These are phyloP conservation scores for Scytalidium sp. DNA, from an alignment of 2,329 filamentous ascomycete genomes.

Conservation along the genomic window DNA sequence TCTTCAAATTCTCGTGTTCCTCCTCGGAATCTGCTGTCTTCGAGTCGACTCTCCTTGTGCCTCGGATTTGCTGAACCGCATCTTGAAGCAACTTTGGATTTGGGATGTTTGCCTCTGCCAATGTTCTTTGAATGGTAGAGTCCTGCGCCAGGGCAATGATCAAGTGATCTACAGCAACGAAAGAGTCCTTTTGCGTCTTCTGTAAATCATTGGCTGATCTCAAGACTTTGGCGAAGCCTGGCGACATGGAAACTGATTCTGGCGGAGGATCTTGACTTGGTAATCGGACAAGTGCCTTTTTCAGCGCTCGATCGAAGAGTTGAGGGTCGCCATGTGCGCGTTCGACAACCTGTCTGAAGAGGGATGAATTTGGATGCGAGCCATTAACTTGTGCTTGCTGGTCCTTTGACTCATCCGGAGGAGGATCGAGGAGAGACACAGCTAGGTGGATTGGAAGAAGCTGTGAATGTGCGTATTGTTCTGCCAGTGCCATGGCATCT, in stretches of 20 bases:
- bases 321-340: constrained; percentile 91
- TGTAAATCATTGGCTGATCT: constrained; percentile 84
- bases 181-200: constrained; percentile 96
- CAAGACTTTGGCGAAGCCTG: constrained; percentile 77
- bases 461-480: constrained; percentile 89
- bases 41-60: constrained; percentile 89
- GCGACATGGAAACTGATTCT: constrained; percentile 80
- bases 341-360: constrained; percentile 94
- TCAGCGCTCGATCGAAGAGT: constrained; percentile 81
- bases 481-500: constrained; percentile 82
- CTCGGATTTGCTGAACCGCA: constrained; percentile 87
- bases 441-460: constrained; percentile 88
- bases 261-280: constrained; percentile 95
- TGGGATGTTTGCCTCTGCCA: constrained; percentile 86
- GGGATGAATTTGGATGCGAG: constrained; percentile 60
- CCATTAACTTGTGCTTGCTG: constrained; percentile 67
- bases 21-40: constrained; percentile 92
- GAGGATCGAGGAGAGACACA: constrained; percentile 74
- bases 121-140: constrained; percentile 63
- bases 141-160: constrained; percentile 86
- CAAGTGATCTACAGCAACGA: constrained; percentile 90
- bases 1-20: constrained; percentile 93
- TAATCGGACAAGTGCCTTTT: constrained; percentile 85
- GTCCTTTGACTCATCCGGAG: constrained; percentile 74
- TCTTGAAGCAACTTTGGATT: constrained; percentile 87